These are phyloP conservation scores for Pseudocercospora fuligena DNA, from an alignment of 2,329 filamentous ascomycete species.

Conservation along the genomic window DNA sequence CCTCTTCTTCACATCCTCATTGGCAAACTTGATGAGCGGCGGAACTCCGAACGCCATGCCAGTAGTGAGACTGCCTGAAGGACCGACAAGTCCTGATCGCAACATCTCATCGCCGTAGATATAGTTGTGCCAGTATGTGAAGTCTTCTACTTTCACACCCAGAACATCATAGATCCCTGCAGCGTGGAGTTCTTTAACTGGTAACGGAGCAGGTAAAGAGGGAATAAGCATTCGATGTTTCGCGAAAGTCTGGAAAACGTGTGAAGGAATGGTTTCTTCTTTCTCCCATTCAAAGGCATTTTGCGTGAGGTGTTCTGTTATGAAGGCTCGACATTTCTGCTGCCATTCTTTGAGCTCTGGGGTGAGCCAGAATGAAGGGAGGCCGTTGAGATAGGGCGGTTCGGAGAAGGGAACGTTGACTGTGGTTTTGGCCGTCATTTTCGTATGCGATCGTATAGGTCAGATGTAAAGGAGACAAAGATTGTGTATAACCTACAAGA, in stretches of 20 bases:
- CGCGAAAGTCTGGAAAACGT: constrained; percentile 69
- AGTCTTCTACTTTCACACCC: constrained; percentile 72
- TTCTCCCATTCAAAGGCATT: constrained; percentile 73
- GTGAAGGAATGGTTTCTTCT: constrained; percentile 64
- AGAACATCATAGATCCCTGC: constrained; percentile 69
- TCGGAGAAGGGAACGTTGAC: constrained; percentile 70
- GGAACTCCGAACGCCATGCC: constrained; percentile 76
- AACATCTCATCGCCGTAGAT: constrained; percentile 76
- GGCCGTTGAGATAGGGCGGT: constrained; percentile 70
- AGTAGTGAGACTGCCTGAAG: constrained; percentile 67
- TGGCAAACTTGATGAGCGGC: constrained; percentile 72
- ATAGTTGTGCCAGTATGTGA: constrained; percentile 71
- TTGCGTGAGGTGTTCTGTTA: constrained; percentile 65
- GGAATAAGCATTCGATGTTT: constrained; percentile 72
- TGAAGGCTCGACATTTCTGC: constrained; percentile 68
- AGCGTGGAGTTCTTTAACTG: constrained; percentile 68
- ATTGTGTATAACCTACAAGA: neutral
- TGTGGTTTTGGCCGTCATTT: constrained; percentile 16
- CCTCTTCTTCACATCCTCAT: constrained; percentile 63
- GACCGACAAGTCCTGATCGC: constrained; percentile 67
- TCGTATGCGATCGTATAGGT: neutral
- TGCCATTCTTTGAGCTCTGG: constrained; percentile 70
- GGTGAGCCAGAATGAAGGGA: constrained; percentile 74
- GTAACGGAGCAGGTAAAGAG: constrained; percentile 70
- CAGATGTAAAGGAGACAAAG: neutral